Evolutionary conservation across 2,329 filamentous ascomycete genomes (phyloP).

Genomic region (Alternaria tenuissima): DNA sequence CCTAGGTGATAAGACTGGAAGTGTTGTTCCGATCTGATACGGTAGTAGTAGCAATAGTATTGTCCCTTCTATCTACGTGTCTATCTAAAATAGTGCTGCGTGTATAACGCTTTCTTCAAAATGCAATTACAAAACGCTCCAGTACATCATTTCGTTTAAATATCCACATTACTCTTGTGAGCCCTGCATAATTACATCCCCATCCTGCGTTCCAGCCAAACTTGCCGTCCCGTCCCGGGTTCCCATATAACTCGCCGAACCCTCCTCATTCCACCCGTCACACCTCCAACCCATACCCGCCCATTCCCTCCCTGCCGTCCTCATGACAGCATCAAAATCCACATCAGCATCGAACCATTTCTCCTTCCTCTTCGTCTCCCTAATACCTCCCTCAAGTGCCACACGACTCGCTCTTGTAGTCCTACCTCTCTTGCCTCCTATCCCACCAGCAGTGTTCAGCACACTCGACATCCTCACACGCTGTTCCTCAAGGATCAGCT

Average conservation of each 20-base stretch:
- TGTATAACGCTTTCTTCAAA: background rate
- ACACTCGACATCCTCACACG: conserved; percentile 69
- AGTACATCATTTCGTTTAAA: background rate
- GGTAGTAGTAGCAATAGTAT: background rate
- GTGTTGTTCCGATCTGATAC: background rate
- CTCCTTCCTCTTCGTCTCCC: conserved; percentile 72
- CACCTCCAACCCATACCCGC: conserved; percentile 41
- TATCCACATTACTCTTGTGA: background rate
- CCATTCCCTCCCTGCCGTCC: conserved; percentile 62
- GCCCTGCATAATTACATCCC: conserved; percentile 7
- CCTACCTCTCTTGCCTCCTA: conserved; percentile 64
- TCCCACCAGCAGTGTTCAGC: conserved; percentile 64
- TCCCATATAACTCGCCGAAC: background rate
- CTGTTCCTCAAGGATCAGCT: conserved; percentile 74
- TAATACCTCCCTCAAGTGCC: conserved; percentile 77
- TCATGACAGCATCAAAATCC: conserved; percentile 68
- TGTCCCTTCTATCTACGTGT: background rate
- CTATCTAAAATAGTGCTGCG: background rate
- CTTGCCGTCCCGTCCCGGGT: conserved; percentile 7
- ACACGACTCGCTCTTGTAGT: conserved; percentile 79
- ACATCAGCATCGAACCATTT: conserved; percentile 73
- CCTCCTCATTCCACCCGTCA: conserved; percentile 8
- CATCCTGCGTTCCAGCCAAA: conserved; percentile 15
- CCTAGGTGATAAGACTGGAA: background rate
- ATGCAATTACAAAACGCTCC: background rate